A percentile compares a stretch with the other conserved stretches of the same genome.
Evolutionary conservation across 345 rosid genomes (phyloP).

Genomic region (Lepidium sativum): DNA sequence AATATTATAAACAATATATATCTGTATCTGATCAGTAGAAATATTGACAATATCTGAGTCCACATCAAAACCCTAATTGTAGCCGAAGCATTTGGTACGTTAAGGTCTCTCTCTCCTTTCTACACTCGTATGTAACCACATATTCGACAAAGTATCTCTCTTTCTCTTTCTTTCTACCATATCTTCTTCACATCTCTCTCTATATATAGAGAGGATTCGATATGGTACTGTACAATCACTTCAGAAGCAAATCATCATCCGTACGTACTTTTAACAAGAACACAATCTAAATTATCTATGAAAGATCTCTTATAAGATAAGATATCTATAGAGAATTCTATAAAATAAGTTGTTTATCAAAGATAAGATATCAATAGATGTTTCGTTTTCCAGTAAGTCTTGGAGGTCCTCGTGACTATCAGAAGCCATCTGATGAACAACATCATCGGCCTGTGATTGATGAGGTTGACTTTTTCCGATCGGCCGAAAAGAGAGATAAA

Average conservation of each 20-base stretch:
- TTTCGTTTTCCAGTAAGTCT: conserved; percentile 48
- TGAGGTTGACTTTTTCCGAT: conserved; percentile 78
- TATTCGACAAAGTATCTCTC: conserved; percentile 33
- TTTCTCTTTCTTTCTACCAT: conserved; percentile 22
- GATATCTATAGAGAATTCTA: too few relatives aligned
- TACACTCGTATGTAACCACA: conserved; percentile 39
- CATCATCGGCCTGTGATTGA: conserved; percentile 30
- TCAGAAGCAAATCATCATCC: neutral
- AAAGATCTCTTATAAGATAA: neutral
- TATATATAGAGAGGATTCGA: conserved; percentile 70
- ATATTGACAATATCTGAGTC: conserved; percentile 18
- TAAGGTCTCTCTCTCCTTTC: conserved; percentile 13
- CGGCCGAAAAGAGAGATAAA: conserved; percentile 35
- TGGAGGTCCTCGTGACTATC: conserved; percentile 3
- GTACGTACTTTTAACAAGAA: neutral
- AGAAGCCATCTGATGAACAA: conserved; percentile 23
- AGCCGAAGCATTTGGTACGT: conserved; percentile 60
- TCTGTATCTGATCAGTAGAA: neutral
- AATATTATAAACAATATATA: too few relatives aligned
- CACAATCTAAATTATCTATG: neutral
- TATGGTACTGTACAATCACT: conserved; percentile 60
- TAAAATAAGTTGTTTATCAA: too few relatives aligned
- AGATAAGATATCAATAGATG: conserved; percentile 16
- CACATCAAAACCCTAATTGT: conserved; percentile 52
- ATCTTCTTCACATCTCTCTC: conserved; percentile 13